Conservation (phyloP, 148 eudicot species). For the Selenicereus undatus region DNA sequence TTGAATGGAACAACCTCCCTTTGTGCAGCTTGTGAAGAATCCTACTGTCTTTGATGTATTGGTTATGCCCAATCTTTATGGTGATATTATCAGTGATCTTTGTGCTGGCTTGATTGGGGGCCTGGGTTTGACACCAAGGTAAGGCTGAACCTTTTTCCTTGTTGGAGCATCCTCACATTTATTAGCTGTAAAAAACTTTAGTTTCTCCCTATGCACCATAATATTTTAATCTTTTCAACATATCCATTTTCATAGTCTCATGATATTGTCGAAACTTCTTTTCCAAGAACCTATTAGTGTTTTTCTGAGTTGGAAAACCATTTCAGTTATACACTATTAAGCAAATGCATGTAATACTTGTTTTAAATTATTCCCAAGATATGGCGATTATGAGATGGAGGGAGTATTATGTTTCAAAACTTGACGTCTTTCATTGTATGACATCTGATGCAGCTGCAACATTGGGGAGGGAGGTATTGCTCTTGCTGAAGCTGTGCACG, state of each 20-base stretch:
- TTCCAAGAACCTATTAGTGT: no score
- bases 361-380: no score
- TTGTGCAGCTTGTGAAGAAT: constrained; percentile 91
- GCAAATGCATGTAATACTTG: no score
- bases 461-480: constrained; percentile 98
- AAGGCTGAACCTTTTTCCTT: background rate
- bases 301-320: no score
- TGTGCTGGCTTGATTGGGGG: constrained; percentile 99
- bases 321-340: background rate
- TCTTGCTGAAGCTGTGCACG: constrained; percentile 99
- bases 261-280: no score
- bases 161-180: background rate
- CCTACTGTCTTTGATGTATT: constrained; percentile 92
- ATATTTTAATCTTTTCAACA: no score
- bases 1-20: background rate
- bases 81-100: constrained; percentile 96
- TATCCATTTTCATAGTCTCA: no score
- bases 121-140: constrained; percentile 98
- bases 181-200: background rate
- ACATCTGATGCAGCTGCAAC: constrained; percentile 52
- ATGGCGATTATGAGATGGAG: no score
- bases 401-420: background rate
- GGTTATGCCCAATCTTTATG: constrained; percentile 99
- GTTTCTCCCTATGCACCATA: background rate
- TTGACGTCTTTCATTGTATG: background rate